Evolutionary conservation across 768 basidiomycete species (phyloP), one percentile per base, ranked within the genome.

Genomic region (Crassisporium funariophilum): DNA sequence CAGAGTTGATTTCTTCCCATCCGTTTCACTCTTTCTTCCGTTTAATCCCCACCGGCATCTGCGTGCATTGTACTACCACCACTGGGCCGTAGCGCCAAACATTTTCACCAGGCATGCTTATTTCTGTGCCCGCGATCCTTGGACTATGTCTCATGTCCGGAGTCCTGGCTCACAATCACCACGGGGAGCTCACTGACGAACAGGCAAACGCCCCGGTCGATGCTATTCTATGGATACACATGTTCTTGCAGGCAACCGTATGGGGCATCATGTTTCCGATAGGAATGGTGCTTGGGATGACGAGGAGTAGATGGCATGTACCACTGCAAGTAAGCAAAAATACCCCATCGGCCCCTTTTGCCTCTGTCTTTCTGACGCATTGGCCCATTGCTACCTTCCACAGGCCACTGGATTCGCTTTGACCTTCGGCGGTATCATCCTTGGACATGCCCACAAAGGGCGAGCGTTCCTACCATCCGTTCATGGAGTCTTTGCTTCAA

Each of bases 261-360:
- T 95, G 94, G 94, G 91, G 91, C 3, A 57, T 95, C 2, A 60
- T 93, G 23, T 97, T 95, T 59, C 94, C 94, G 0, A 73, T 84
- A 5, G 94, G 85, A 21, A 88, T 88, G 86, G 83, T 89, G 0
- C 66, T 89, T 4, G 86, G 86, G 13, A 68, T 91, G 12, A 68
- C 81, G n/a, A 75, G 83, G 49, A 94, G 91, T 64, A 78, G 83
- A 58, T 95, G 88, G 84, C 94, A 97, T 64, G 91, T 94, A 35
- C 93, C 94, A 4, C 63, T 93, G 4, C 94, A 95, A 69, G 88
- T 85, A 40, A 29, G 75, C 58, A 17, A 11, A 31, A n/a, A 31
- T 31, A 5, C 20, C 42, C 20, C 53, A 5, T 19, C 21, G 31
- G 13, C 11, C 8, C 36, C 20, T 29, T 1, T 20, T 31, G 5